Conservation (phyloP, 441 rosid genomes). For the Pelargonium myrrhifolium region DNA sequence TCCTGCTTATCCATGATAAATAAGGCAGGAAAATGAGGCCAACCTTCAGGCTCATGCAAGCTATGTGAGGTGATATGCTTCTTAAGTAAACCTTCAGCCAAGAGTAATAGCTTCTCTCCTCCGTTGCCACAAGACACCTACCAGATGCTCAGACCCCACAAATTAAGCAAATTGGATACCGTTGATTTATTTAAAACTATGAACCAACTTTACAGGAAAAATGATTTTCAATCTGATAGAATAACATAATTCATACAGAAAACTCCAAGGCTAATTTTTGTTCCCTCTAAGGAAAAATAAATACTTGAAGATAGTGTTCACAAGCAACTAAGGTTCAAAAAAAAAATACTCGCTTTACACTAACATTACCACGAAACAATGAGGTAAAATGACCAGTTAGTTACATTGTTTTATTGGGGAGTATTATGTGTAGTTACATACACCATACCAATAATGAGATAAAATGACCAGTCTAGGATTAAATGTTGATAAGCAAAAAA, state of each 20-base stretch:
- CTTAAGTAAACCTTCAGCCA: constrained; percentile 91
- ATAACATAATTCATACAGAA: constrained; percentile 1
- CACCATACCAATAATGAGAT: too few relatives aligned
- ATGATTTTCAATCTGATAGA: not conserved
- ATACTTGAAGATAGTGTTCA: too few relatives aligned
- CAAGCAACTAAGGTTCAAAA: too few relatives aligned
- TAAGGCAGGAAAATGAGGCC: constrained; percentile 11
- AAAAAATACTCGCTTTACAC: too few relatives aligned
- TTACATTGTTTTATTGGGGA: too few relatives aligned
- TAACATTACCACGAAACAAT: too few relatives aligned
- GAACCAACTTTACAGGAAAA: not conserved
- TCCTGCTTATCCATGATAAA: not conserved
- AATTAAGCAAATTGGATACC: constrained; percentile 15
- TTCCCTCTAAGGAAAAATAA: not conserved
- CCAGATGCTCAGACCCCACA: constrained; percentile 17
- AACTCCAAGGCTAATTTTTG: not conserved
- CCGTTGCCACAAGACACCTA: constrained; percentile 89
- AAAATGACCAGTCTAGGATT: not conserved
- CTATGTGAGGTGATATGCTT: constrained; percentile 87
- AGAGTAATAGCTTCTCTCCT: constrained; percentile 70
- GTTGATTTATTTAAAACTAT: constrained; percentile 1
- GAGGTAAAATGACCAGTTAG: too few relatives aligned
- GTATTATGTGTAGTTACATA: too few relatives aligned
- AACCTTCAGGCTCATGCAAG: constrained; percentile 99
- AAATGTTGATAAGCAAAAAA: not conserved